These are phyloP conservation scores for Ceratobasidium theobromae DNA, from an alignment of 1,284 basidiomycete species.

Conservation along the genomic window DNA sequence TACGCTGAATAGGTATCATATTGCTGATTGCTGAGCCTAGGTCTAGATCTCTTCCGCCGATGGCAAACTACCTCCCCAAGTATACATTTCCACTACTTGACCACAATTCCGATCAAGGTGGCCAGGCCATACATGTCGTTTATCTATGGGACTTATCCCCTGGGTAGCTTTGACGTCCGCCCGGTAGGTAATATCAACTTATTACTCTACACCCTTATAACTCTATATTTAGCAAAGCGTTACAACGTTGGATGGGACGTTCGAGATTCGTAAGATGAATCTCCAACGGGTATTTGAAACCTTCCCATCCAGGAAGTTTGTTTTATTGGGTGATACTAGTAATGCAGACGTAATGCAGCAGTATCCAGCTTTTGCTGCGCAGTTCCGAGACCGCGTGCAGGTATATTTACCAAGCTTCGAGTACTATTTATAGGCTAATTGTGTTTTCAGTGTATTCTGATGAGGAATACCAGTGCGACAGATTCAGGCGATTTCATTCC, in stretches of 20 bases:
- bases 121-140: conserved; percentile 34
- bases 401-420: background rate
- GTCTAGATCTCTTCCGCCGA: conserved; percentile 9
- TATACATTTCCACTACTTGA: conserved; percentile 37
- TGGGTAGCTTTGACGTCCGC: conserved; percentile 36
- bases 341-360: conserved; percentile 35
- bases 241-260: conserved; percentile 34
- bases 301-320: conserved; percentile 36
- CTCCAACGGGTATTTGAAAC: conserved; percentile 32
- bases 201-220: background rate
- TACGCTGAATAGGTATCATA: background rate
- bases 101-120: conserved; percentile 34
- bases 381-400: conserved; percentile 33
- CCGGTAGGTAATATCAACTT: background rate
- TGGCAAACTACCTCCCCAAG: conserved; percentile 16
- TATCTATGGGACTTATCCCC: conserved; percentile 33
- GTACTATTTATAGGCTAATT: background rate
- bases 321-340: conserved; percentile 35
- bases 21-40: background rate
- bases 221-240: conserved; percentile 24
- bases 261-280: conserved; percentile 31
- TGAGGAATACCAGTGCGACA: conserved; percentile 36
- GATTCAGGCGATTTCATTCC: conserved; percentile 35
- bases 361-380: conserved; percentile 33
- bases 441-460: conserved; percentile 33